Percentiles rank a stretch among this genome's conserved stretches.
phyloP scores from a whole-genome alignment of 306 rosid species.

The Rosa rugosa region DNA sequence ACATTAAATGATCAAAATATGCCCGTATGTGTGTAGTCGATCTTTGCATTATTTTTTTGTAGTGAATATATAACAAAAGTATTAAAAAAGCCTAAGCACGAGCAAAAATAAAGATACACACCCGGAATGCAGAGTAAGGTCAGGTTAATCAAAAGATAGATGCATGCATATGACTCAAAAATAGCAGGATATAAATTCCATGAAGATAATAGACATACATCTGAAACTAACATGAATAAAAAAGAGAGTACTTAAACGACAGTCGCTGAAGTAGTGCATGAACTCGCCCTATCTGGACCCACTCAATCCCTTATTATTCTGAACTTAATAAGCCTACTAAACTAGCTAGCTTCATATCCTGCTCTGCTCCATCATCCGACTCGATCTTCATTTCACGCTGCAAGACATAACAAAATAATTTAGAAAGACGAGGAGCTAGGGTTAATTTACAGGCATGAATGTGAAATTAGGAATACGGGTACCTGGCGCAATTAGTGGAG shows the following conservation, averaged over 20 bases:
- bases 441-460: background rate
- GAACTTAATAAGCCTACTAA: background rate
- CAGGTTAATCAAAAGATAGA: too few species aligned
- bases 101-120: too few species aligned
- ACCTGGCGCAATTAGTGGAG: conserved; percentile 46
- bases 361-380: background rate
- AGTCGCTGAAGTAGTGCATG: background rate
- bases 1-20: too few species aligned
- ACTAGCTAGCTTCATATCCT: background rate
- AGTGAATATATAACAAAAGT: too few species aligned
- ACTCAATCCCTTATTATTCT: background rate
- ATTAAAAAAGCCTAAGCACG: too few species aligned
- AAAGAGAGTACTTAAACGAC: background rate
- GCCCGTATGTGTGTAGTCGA: too few species aligned
- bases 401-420: background rate
- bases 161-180: too few species aligned
- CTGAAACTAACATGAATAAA: background rate
- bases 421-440: background rate
- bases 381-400: conserved; percentile 18
- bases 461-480: background rate
- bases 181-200: background rate
- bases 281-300: background rate
- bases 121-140: too few species aligned
- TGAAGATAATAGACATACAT: background rate
- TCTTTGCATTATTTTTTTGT: too few species aligned